Base-by-base conservation (phyloP, 306 rosid genomes). In the Spatholobus suberectus region DNA sequence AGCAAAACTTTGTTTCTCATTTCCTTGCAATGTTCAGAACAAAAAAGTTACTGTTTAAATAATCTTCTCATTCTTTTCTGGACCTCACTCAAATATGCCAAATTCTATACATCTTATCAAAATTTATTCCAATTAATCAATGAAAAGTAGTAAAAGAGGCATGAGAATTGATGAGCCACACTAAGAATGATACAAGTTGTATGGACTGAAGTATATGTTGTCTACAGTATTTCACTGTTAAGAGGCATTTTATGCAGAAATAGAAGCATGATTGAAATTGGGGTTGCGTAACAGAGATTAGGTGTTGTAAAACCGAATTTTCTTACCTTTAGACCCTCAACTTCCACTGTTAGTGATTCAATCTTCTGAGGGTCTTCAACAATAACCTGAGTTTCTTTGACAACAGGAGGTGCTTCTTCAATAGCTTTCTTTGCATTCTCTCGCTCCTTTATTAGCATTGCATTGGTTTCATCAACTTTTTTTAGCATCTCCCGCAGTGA, bases 331-430 rank as follows among this genome's bases (percentile, higher is more conserved):
- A 94, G 85, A 79, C 41, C 84, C 81, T 92, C 89, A 66, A 94
- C 82, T 89, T 94, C 98, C 13, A 81, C 85, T 26, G 89, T 92
- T 38, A 94, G 85, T 67, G 92, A 87, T 15, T 92, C 94, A 77
- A 94, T 76, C 83, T 92, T 94, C 75, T 87, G 57, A 1, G 97
- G 92, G 86, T 94, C 98, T 87, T 90, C 95, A 66, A 94, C 90
- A 69, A 90, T 43, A 85, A 94, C 95, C 84, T 94, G 82, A 52
- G 89, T 94, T 89, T 94, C 97, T 88, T 92, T 5, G 58, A 94
- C 27, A 79, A 94, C 88, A 79, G 98, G 97, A 84, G 91, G 89
- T 71, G 97, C 91, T 81, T 92, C 95, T 88, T 90, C 90, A 57
- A 89, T 63, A 74, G 86, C 81, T 81, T 92, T 89, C 88, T 87